phyloP scores from a whole-genome alignment of 108 stramenopile genomes.

The Stephanodiscus triporus region DNA sequence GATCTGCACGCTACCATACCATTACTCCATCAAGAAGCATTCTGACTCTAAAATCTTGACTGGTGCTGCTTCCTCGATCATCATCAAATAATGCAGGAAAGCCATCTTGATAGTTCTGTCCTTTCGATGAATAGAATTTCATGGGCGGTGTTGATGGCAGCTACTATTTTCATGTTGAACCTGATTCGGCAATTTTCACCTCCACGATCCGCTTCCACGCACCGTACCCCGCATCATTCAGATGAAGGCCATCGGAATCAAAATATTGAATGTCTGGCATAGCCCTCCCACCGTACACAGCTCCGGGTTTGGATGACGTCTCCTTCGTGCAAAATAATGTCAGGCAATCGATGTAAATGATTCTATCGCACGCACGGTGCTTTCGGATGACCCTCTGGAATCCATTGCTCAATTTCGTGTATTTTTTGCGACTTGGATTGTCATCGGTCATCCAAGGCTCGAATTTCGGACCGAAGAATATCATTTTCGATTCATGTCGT shows the following conservation, averaged over 20 bases:
- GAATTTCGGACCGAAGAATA: conserved; percentile 83
- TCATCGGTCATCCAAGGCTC: conserved; percentile 83
- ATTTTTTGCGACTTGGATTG: conserved; percentile 56
- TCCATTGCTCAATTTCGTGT: conserved; percentile 60
- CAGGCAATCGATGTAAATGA: conserved; percentile 69
- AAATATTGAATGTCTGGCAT: conserved; percentile 62
- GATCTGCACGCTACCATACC: neutral
- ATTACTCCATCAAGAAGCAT: neutral
- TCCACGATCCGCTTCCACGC: conserved; percentile 67
- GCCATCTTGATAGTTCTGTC: neutral
- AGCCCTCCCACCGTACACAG: conserved; percentile 62
- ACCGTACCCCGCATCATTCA: conserved; percentile 66
- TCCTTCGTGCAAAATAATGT: conserved; percentile 72
- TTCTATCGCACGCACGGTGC: conserved; percentile 25
- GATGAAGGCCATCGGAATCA: conserved; percentile 67
- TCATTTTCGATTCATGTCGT: conserved; percentile 36
- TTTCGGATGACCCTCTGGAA: conserved; percentile 51
- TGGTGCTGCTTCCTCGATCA: neutral
- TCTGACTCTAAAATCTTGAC: neutral
- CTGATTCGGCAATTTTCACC: conserved; percentile 20
- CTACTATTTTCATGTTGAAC: neutral
- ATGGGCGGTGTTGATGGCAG: too few relatives aligned
- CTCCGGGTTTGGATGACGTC: conserved; percentile 52
- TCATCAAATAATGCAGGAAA: too few relatives aligned
- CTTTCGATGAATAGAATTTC: too few relatives aligned